phyloP scores from a whole-genome alignment of 768 basidiomycete species.

The Podaxis mareebaensis region DNA sequence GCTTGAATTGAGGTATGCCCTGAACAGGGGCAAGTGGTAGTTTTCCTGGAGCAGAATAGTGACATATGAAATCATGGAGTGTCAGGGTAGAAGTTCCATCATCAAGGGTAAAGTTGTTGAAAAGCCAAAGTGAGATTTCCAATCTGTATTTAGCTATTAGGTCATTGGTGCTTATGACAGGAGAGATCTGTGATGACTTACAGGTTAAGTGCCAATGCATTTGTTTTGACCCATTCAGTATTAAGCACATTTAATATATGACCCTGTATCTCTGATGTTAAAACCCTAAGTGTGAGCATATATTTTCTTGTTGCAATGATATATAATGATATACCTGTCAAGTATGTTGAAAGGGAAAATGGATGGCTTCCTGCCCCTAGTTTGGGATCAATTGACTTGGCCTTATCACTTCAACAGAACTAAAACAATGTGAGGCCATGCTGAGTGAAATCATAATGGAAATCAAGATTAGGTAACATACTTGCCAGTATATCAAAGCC shows the following conservation, averaged over 20 bases:
- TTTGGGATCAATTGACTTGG: background rate
- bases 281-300: background rate
- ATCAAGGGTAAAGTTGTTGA: background rate
- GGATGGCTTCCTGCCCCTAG: background rate
- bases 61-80: background rate
- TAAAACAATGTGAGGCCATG: no score
- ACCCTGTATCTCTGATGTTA: background rate
- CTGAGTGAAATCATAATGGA: no score
- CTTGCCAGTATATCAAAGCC: background rate
- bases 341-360: background rate
- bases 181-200: background rate
- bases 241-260: background rate
- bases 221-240: background rate
- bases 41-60: background rate
- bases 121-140: background rate
- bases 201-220: background rate
- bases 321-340: background rate
- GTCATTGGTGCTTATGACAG: background rate
- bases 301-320: background rate
- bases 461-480: background rate
- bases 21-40: background rate
- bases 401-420: background rate
- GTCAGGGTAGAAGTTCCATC: background rate
- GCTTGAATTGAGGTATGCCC: background rate
- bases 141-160: no score